Evolutionary conservation across 1,284 basidiomycete genomes (phyloP).

Genomic region (Irpex lacteus): DNA sequence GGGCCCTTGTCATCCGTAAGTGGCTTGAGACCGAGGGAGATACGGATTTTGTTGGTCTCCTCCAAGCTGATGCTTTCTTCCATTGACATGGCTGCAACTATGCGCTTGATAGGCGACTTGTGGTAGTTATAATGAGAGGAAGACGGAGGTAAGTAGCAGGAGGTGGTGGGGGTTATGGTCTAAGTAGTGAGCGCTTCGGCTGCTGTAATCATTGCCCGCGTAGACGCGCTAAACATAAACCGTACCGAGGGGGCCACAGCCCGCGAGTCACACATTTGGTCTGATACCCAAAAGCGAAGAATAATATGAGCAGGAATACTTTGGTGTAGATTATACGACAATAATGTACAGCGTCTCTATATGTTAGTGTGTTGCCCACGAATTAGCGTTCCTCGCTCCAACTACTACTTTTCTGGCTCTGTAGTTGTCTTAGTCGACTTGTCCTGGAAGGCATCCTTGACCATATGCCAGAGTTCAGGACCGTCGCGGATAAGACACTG

Average conservation of each 20-base stretch:
- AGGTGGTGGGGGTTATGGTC: not conserved
- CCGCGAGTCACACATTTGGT: too few species aligned
- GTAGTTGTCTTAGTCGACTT: slow-evolving; percentile 7
- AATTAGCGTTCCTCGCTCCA: not conserved
- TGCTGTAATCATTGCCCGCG: not conserved
- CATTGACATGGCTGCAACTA: slow-evolving; percentile 52
- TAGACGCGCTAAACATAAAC: not conserved
- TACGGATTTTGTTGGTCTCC: slow-evolving; percentile 97
- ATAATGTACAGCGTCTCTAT: not conserved
- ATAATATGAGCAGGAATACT: not conserved
- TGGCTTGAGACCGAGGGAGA: slow-evolving; percentile 92
- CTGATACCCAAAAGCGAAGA: too few species aligned
- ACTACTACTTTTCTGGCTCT: not conserved
- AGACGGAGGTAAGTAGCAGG: not conserved
- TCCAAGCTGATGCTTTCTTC: slow-evolving; percentile 91
- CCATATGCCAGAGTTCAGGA: slow-evolving; percentile 62
- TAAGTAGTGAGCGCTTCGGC: not conserved
- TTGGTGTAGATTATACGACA: not conserved
- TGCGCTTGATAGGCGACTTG: not conserved
- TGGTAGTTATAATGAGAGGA: not conserved
- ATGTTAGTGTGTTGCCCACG: not conserved
- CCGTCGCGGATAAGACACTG: slow-evolving; percentile 61
- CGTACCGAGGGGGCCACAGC: too few species aligned
- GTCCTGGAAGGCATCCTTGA: slow-evolving; percentile 21
- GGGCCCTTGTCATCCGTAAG: slow-evolving; percentile 76